Base-by-base conservation (phyloP, 495 filamentous ascomycete species). In the Cercophora sp. region DNA sequence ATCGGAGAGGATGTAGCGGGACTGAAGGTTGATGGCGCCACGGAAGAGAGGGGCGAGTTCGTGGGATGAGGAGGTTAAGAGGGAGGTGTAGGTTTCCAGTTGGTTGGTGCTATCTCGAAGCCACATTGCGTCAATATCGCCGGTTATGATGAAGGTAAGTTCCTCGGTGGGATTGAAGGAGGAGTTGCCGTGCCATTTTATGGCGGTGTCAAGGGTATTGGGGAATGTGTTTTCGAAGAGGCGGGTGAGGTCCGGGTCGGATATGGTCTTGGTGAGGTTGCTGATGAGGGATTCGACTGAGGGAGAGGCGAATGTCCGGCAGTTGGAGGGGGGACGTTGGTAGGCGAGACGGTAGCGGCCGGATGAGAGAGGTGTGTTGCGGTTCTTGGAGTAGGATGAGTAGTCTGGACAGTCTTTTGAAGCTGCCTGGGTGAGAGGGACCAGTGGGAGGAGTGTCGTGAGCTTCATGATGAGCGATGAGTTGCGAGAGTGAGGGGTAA, bases 121-220 rank as follows among this genome's bases (percentile, higher is more conserved):
- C 84, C 85, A 87, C 82, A 86, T 85, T 43, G 84, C 84, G 62
- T 82, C 72, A 67, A 96, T 95, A 65, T 96, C 89, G 22, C 72
- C 72, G 1, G 72, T 77, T 34, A 70, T 69, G 49, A 77, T 51
- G 48, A 78, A 77, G 39, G 74, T 67, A 24, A 78, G 69, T 48
- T 75, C 67, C 53, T 79, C 73, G 24, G 60, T 64, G 3, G 60
- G 59, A 49, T 74, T 64, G 57, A 72, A 66, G 45, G 65, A 63
- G 13, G 80, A 74, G 51, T 69, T 65, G 2, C 83, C 84, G 55
- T 72, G 79, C 82, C 81, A 87, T 43, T 73, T 76, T 51, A 88
- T 74, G 2, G 84, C 81, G 4, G 85, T 88, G 57, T 87, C 84
- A 42, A 88, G 67, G 1, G 83, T 85, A 65, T 85, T 86, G 0